These are phyloP conservation scores for Oemleria cerasiformis DNA, from an alignment of 306 rosid genomes.

Conservation along the genomic window DNA sequence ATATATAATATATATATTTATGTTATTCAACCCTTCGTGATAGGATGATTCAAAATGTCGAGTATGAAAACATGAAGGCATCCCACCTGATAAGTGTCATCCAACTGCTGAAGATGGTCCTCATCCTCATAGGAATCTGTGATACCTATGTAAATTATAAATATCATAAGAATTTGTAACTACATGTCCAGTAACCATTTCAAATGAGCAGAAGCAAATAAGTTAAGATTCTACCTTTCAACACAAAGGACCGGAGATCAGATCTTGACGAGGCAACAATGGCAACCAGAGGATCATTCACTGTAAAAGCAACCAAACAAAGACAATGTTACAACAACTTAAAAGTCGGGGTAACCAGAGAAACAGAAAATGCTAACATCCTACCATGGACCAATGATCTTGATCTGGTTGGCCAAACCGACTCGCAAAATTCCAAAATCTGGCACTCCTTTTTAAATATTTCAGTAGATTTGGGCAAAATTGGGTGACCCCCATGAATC, in stretches of 20 bases:
- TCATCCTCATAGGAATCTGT: conserved; percentile 48
- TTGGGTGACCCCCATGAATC: conserved; percentile 90
- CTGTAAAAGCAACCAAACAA: conserved; percentile 13
- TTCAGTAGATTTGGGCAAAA: conserved; percentile 53
- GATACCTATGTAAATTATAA: conserved; percentile 41
- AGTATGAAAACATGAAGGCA: neutral
- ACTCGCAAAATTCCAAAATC: conserved; percentile 53
- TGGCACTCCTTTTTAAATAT: conserved; percentile 52
- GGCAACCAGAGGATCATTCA: conserved; percentile 32
- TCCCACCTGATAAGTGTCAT: conserved; percentile 56
- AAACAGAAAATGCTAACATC: conserved; percentile 12
- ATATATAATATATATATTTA: neutral
- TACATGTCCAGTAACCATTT: neutral
- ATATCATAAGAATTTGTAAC: neutral
- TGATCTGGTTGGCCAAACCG: conserved; percentile 56
- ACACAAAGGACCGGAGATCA: conserved; percentile 50
- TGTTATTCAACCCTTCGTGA: neutral
- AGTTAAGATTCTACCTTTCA: conserved; percentile 58
- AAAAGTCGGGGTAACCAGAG: neutral
- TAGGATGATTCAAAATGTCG: neutral
- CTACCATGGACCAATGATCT: conserved; percentile 45
- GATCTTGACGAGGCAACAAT: conserved; percentile 44
- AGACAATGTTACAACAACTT: neutral
- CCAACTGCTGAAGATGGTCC: conserved; percentile 40
- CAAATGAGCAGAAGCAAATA: neutral